phyloP scores from a whole-genome alignment of 148 eudicot genomes.

The Rhododendron molle region DNA sequence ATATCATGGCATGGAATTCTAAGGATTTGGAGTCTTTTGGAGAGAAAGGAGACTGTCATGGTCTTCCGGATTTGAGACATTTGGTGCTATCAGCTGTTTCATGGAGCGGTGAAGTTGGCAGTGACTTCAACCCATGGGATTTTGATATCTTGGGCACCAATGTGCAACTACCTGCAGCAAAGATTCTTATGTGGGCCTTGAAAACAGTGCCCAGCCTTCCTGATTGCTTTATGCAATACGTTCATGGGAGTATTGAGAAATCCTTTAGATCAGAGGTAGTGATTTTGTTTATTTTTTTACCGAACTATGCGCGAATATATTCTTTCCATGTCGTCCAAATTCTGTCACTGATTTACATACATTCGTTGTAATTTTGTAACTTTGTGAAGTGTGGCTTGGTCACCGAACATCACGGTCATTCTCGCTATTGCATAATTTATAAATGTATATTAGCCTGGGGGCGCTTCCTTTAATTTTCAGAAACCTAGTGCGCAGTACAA shows the following conservation, averaged over 20 bases:
- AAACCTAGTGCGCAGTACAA: neutral
- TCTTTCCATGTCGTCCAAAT: neutral
- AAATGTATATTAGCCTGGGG: neutral
- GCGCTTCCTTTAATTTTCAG: neutral
- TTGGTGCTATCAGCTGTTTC: constrained; percentile 66
- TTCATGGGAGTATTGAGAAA: constrained; percentile 45
- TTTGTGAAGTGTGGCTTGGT: neutral
- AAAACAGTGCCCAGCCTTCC: constrained; percentile 65
- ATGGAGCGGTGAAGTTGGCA: constrained; percentile 41
- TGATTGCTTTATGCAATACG: constrained; percentile 61
- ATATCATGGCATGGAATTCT: constrained; percentile 56
- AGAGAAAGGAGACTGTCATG: constrained; percentile 23
- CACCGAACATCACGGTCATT: neutral
- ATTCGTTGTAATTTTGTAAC: neutral
- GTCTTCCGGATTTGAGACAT: constrained; percentile 65
- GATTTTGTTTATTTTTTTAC: neutral
- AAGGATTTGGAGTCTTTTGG: constrained; percentile 14
- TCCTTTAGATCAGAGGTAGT: constrained; percentile 47
- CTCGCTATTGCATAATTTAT: neutral
- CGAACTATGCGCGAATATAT: neutral
- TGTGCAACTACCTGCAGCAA: constrained; percentile 54
- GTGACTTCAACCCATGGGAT: constrained; percentile 43
- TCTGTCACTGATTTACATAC: neutral
- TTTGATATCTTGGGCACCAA: constrained; percentile 34
- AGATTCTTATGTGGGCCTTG: constrained; percentile 72